These are phyloP conservation scores for Termitomyces eurrhizus DNA, from an alignment of 768 basidiomycete genomes.

Conservation along the genomic window DNA sequence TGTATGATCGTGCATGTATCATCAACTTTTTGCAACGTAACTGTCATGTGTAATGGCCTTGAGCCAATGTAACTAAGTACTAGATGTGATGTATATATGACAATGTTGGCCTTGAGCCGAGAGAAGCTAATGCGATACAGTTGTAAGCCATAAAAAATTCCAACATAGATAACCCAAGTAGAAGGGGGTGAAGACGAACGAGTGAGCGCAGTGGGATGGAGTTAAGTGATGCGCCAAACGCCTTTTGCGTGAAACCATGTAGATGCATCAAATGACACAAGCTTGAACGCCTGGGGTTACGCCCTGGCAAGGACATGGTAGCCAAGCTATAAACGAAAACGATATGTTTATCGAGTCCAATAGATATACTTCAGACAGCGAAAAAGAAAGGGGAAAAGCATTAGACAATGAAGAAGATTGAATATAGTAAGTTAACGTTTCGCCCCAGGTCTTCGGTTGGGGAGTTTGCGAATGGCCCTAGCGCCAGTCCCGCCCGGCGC, in stretches of 20 bases:
- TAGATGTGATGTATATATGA: slow-evolving; percentile 14
- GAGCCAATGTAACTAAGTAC: slow-evolving; percentile 18
- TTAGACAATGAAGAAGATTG: neutral
- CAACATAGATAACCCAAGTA: slow-evolving; percentile 13
- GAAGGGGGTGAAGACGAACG: neutral
- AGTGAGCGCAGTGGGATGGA: neutral
- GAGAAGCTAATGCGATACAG: slow-evolving; percentile 19
- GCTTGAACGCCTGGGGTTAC: slow-evolving; percentile 5
- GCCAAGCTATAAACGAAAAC: neutral
- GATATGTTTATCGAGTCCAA: neutral
- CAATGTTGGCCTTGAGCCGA: slow-evolving; percentile 20
- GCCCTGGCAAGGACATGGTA: slow-evolving; percentile 1
- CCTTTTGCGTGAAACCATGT: slow-evolving; percentile 2
- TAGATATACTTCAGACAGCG: neutral
- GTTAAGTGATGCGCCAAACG: neutral
- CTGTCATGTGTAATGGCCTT: slow-evolving; percentile 19
- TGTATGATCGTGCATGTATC: neutral
- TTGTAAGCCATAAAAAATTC: slow-evolving; percentile 17
- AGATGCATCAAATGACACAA: neutral
- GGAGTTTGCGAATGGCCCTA: slow-evolving; percentile 53
- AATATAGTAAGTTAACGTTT: slow-evolving; percentile 29
- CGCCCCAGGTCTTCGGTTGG: slow-evolving; percentile 38
- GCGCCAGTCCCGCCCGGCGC: slow-evolving; percentile 27
- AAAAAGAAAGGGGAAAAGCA: neutral
- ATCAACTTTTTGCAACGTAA: neutral